These are phyloP conservation scores for Sequoia sempervirens DNA, from an alignment of 75 land plant species.

Conservation along the genomic window DNA sequence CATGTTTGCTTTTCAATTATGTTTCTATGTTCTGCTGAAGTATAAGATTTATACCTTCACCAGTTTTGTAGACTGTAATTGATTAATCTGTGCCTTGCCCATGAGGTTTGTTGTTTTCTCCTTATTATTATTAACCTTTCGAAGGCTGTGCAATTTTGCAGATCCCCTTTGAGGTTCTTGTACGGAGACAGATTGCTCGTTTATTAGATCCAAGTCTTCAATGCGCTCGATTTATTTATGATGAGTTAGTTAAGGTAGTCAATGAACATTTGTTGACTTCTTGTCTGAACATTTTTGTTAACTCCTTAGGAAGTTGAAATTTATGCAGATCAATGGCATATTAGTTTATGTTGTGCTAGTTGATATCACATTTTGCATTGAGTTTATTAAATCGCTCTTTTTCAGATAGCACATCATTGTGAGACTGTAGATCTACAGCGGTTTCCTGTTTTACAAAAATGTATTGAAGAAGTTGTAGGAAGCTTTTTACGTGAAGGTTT, in stretches of 20 bases:
- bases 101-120: not conserved
- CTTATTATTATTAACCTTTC: not conserved
- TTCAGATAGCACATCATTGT: constrained; percentile 43
- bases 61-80: not conserved
- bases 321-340: not conserved
- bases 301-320: not conserved
- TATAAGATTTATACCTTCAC: not conserved
- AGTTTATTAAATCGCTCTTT: not conserved
- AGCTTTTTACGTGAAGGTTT: constrained; percentile 41
- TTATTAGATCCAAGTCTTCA: constrained; percentile 41
- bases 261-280: constrained; percentile 5
- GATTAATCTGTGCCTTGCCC: not conserved
- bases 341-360: not conserved
- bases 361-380: not conserved
- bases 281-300: not conserved
- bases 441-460: constrained; percentile 32
- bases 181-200: constrained; percentile 39
- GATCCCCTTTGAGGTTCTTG: constrained; percentile 40
- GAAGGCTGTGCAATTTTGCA: not conserved
- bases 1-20: not conserved
- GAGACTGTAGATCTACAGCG: constrained; percentile 36
- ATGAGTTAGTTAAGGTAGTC: constrained; percentile 39
- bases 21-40: not conserved
- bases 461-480: constrained; percentile 38
- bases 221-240: constrained; percentile 43